Percentiles rank a stretch among this genome's conserved stretches.
Conservation (phyloP, 139 green algal genomes). For the Chlamydomonas urium region DNA sequence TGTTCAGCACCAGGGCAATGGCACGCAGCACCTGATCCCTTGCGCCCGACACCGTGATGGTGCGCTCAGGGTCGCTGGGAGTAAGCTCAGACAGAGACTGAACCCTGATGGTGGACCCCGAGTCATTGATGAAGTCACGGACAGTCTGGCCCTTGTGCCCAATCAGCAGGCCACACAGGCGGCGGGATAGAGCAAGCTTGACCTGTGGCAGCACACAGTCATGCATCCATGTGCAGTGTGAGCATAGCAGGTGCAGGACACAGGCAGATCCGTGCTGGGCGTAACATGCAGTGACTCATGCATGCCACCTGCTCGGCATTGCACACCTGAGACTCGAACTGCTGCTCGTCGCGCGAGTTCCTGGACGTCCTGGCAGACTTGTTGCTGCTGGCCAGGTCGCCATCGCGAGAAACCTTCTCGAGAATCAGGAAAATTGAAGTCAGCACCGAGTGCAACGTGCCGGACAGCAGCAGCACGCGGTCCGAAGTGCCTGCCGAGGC, state of each 20-base stretch:
- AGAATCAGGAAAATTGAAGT: conserved; percentile 64
- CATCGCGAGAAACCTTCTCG: conserved; percentile 51
- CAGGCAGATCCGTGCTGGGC: too few species aligned
- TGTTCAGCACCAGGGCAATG: conserved; percentile 58
- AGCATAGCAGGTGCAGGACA: too few species aligned
- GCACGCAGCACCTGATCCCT: conserved; percentile 54
- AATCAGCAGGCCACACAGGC: conserved; percentile 62
- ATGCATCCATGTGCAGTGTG: too few species aligned
- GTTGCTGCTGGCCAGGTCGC: too few species aligned
- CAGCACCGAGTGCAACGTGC: conserved; percentile 58
- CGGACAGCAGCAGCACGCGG: conserved; percentile 72
- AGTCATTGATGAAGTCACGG: conserved; percentile 63
- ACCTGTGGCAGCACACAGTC: conserved; percentile 27
- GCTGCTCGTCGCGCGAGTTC: too few species aligned
- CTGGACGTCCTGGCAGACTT: too few species aligned
- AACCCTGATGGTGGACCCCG: conserved; percentile 53
- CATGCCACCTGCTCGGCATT: too few species aligned
- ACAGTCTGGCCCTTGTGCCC: conserved; percentile 62
- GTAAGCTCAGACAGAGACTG: conserved; percentile 56
- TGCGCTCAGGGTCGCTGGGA: conserved; percentile 55
- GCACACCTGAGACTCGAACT: too few species aligned
- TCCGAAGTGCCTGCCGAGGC: conserved; percentile 82
- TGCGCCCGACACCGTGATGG: conserved; percentile 44
- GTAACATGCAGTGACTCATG: too few species aligned
- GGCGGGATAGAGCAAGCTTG: conserved; percentile 57